Evolutionary conservation across 177 flowering plant genomes (phyloP).

Genomic region (Vitis hybrid): DNA sequence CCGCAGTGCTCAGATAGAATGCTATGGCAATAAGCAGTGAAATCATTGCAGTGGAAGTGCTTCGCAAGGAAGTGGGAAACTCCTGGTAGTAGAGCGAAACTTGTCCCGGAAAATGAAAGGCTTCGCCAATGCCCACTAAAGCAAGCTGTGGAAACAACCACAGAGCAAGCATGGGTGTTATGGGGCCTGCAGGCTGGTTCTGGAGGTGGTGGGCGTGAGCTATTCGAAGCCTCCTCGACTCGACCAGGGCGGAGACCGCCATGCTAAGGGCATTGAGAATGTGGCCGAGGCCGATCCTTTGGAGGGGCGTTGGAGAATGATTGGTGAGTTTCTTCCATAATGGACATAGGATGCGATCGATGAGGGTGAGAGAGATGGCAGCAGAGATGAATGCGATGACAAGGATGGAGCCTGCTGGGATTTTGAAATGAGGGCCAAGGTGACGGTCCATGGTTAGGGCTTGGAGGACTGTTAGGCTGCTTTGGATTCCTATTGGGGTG

Average conservation of each 20-base stretch:
- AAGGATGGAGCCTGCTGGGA: too few species aligned
- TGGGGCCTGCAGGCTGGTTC: background rate
- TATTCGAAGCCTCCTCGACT: constrained; percentile 18
- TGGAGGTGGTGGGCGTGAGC: constrained; percentile 7
- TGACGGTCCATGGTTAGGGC: too few species aligned
- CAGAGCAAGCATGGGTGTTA: constrained; percentile 36
- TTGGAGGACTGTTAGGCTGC: too few species aligned
- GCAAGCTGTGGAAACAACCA: constrained; percentile 40
- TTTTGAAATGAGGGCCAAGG: too few species aligned
- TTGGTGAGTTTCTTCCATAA: constrained; percentile 15
- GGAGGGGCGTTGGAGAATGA: constrained; percentile 28
- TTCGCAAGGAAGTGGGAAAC: constrained; percentile 29
- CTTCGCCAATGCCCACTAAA: constrained; percentile 39
- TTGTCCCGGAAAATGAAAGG: constrained; percentile 42
- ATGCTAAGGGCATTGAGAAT: constrained; percentile 25
- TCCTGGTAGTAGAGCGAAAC: constrained; percentile 42
- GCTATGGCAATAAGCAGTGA: constrained; percentile 23
- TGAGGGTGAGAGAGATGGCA: too few species aligned
- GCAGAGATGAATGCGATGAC: too few species aligned
- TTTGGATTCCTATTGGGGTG: too few species aligned
- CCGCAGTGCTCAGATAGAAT: constrained; percentile 34
- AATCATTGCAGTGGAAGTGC: constrained; percentile 29
- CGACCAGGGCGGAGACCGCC: constrained; percentile 33
- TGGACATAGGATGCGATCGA: constrained; percentile 13
- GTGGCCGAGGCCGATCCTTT: constrained; percentile 45